phyloP scores from a whole-genome alignment of 495 filamentous ascomycete species.

The Neurospora sp. region DNA sequence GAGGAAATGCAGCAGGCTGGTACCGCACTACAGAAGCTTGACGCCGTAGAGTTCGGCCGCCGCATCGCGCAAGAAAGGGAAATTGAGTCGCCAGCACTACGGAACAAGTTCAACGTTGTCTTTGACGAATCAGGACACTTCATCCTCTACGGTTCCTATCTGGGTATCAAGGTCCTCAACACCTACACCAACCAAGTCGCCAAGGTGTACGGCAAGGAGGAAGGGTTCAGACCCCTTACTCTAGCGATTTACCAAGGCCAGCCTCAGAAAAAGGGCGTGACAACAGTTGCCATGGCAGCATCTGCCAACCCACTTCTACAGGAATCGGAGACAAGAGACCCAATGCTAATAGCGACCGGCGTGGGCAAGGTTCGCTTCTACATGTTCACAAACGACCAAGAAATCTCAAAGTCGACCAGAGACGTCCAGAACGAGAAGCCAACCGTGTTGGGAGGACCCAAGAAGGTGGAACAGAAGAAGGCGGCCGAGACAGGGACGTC shows the following conservation, averaged over 20 bases:
- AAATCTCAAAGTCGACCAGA: constrained; percentile 72
- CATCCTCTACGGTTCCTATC: constrained; percentile 83
- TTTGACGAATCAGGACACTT: constrained; percentile 97
- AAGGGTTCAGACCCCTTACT: constrained; percentile 72
- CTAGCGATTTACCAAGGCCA: constrained; percentile 91
- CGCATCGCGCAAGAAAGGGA: constrained; percentile 82
- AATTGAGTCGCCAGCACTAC: constrained; percentile 54
- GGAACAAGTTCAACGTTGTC: constrained; percentile 67
- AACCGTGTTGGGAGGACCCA: constrained; percentile 32
- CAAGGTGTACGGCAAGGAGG: constrained; percentile 79
- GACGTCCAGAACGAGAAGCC: constrained; percentile 96
- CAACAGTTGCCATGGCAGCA: constrained; percentile 96
- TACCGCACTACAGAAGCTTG: constrained; percentile 64
- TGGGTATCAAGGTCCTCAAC: constrained; percentile 90
- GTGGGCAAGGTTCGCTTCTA: constrained; percentile 91
- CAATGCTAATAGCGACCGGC: constrained; percentile 76
- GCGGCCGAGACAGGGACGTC: constrained; percentile 59
- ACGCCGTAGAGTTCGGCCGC: constrained; percentile 85
- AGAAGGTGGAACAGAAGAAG: constrained; percentile 43
- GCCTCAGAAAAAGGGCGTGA: constrained; percentile 80
- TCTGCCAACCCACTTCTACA: constrained; percentile 85
- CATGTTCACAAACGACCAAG: constrained; percentile 88
- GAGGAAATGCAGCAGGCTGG: constrained; percentile 92
- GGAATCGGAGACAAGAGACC: constrained; percentile 85
- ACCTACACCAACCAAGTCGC: constrained; percentile 85